phyloP scores from a whole-genome alignment of 2,329 filamentous ascomycete genomes.

The Furcasterigmium furcatum region DNA sequence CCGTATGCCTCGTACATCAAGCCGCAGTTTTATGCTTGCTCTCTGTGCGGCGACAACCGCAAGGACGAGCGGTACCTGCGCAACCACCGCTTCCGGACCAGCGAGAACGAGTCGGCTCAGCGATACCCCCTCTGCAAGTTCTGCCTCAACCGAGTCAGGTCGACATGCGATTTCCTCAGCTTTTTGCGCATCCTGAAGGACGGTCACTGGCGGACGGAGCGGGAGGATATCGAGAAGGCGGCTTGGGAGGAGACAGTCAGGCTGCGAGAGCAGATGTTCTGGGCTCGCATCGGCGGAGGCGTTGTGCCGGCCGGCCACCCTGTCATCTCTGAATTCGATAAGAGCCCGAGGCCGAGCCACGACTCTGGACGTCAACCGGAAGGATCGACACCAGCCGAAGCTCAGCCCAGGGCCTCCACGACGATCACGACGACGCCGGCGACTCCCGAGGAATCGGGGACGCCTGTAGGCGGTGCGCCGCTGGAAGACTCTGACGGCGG shows the following conservation, averaged over 20 bases:
- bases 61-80: conserved; percentile 69
- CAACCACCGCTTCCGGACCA: conserved; percentile 84
- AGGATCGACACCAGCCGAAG: not conserved
- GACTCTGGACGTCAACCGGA: conserved; percentile 2
- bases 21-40: conserved; percentile 66
- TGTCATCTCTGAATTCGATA: conserved; percentile 9
- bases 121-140: conserved; percentile 88
- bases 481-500: not conserved
- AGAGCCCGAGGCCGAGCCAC: conserved; percentile 12
- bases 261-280: conserved; percentile 93
- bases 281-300: conserved; percentile 87
- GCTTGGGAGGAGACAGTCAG: conserved; percentile 95
- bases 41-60: conserved; percentile 82
- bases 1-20: conserved; percentile 46
- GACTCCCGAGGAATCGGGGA: not conserved
- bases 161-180: conserved; percentile 88
- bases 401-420: not conserved
- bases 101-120: conserved; percentile 81
- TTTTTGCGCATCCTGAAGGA: conserved; percentile 91
- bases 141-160: conserved; percentile 78
- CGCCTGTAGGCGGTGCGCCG: not conserved
- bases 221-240: conserved; percentile 77
- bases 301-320: conserved; percentile 64
- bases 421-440: not conserved
- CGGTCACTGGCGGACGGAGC: conserved; percentile 83